Evolutionary conservation across 345 rosid species (phyloP), one percentile per base, ranked within the genome.

Genomic region (Hibiscus syriacus): DNA sequence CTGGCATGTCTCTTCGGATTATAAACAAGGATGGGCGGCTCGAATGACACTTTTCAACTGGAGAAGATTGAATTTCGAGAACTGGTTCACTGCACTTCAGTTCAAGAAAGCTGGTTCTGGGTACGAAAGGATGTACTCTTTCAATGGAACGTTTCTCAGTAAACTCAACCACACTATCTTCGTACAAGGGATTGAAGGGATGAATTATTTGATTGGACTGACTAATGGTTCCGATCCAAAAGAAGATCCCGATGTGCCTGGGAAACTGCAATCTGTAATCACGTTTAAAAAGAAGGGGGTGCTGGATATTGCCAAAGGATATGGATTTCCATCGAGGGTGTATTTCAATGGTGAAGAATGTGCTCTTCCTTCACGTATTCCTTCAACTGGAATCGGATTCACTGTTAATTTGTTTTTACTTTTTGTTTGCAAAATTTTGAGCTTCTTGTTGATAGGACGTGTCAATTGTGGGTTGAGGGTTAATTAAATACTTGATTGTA

Each of bases 311-410:
- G 80, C 77, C 13, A 77, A 64, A 2, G 92, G 97, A 55, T 96
- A 93, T 71, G 92, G 97, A 36, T 93, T 86, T 72, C 98, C 98
- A 0, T 75, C 82, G 6, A 89, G 85, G 74, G 96, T 93, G 7
- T 86, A 80, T 80, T 90, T 93, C 80, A 93, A 93, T 2, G 98
- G 98, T 3, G 92, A 93, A 53, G 92, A 90, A 55, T 93, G 98
- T 41, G 78, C 97, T 0, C 87, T 93, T 60, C 98, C 98, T 52
- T 46, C 83, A 0, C 16, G 77, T 36, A 71, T 69, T 39, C 98
- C 98, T 20, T 5, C 29, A 11, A 60, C 1, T 60, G 65, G 65
- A 19, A 36, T 19, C 8, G 10, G 48, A 36, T 11, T 10, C 48
- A 20, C 48, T 36, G 10, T 20, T 4, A 19, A 10, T 60, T 60